phyloP scores from a whole-genome alignment of 2,329 filamentous ascomycete species.

The Aspergillus luchuensis region DNA sequence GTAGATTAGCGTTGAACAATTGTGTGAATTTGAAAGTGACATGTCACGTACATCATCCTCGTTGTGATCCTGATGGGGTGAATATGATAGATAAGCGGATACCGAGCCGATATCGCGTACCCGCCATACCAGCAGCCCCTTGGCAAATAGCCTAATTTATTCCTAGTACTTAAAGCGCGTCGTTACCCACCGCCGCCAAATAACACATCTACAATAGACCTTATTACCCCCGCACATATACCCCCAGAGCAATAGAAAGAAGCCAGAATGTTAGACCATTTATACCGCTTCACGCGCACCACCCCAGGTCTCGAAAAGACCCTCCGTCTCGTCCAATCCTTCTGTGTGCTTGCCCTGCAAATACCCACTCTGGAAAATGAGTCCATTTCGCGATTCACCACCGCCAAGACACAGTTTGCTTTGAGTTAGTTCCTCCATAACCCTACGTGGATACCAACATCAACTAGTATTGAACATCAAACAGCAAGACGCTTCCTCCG shows the following conservation, averaged over 20 bases:
- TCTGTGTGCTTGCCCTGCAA: constrained; percentile 29
- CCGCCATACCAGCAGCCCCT: too few relatives aligned
- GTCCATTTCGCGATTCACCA: constrained; percentile 33
- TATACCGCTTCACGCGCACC: constrained; percentile 32
- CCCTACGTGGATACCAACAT: neutral
- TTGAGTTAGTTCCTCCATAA: constrained; percentile 35
- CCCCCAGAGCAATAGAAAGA: neutral
- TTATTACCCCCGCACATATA: neutral
- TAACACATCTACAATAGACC: neutral
- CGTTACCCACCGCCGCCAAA: too few relatives aligned
- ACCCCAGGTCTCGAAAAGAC: constrained; percentile 36
- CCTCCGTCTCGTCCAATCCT: constrained; percentile 37
- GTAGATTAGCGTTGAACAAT: constrained; percentile 12
- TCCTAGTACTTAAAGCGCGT: too few relatives aligned
- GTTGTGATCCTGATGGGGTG: neutral
- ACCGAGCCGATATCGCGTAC: too few relatives aligned
- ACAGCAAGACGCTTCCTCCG: constrained; percentile 65
- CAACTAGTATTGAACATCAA: neutral
- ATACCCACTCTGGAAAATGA: constrained; percentile 18
- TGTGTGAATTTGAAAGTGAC: neutral
- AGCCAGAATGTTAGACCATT: constrained; percentile 22
- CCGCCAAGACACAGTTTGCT: constrained; percentile 41
- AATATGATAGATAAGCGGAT: too few relatives aligned
- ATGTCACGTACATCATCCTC: neutral
- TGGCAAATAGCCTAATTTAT: too few relatives aligned